Base-by-base conservation (phyloP, 345 rosid genomes). In the Arabis hirsuta region DNA sequence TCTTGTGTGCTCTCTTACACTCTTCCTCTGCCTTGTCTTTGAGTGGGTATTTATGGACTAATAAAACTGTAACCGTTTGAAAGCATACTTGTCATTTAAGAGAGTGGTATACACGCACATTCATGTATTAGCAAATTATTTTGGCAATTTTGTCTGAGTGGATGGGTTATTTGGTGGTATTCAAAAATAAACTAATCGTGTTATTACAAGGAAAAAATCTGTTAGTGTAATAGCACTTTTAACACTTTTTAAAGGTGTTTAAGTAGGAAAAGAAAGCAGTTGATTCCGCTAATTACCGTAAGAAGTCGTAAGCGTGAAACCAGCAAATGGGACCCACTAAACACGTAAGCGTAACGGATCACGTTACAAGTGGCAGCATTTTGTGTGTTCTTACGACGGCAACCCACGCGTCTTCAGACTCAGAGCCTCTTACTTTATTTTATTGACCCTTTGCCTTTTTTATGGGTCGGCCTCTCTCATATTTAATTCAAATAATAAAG, bases 341-440 rank as follows among this genome's bases (percentile, higher is more conserved):
- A 55, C 54, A 66, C 78, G 78, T 67, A 65, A 59, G 24, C 16
- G 51, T 72, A 63, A 64, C 72, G 67, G 67, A 66, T 74, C 68
- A 32, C 10, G 24, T 5, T 57, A 53, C 73, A 74, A 57, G 56
- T 67, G 78, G 46, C 57, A 12, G 20, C 31, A 26, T 47, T 47
- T 7, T 26, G 13, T 56, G 20, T 65, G 26, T 29, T 50, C 7
- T 31, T 58, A 20, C 1, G 41, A 39, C 62, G 12, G 46, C 69
- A 61, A 1, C 19, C 29, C 56, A 75, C 79, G 79, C 63, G 74
- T 75, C 64, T 38, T 60, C 50, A 56, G 63, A n/a, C 43, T 58
- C 68, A 51, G 32, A 34, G 42, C 68, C 55, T 36, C 51, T 34
- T 2, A 27, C 22, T 65, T 39, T 57, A 22, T 13, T 71, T 29